Evolutionary conservation across 2,329 filamentous ascomycete genomes (phyloP).

Genomic region (Ascocoryne sarcoides): DNA sequence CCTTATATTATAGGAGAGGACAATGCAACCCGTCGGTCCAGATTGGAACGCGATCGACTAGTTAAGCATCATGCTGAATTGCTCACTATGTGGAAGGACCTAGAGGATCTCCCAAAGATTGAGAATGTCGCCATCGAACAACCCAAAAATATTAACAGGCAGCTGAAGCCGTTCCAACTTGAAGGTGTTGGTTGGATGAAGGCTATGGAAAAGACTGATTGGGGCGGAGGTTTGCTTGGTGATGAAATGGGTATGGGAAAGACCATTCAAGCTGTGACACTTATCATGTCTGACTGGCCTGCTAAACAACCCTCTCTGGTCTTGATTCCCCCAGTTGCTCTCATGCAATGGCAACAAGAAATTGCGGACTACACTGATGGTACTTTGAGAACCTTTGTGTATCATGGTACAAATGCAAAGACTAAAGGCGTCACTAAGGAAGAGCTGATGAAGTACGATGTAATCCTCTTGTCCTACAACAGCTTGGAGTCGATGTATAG

Average conservation of each 20-base stretch:
- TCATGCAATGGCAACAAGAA: conserved; percentile 91
- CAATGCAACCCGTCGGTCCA: conserved; percentile 29
- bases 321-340: conserved; percentile 81
- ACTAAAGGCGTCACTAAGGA: conserved; percentile 67
- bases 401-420: conserved; percentile 79
- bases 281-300: conserved; percentile 97
- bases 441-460: conserved; percentile 74
- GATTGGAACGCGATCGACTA: conserved; percentile 54
- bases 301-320: conserved; percentile 76
- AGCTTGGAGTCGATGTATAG: conserved; percentile 84
- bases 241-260: conserved; percentile 99
- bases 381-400: conserved; percentile 81
- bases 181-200: conserved; percentile 94
- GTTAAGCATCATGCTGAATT: conserved; percentile 72
- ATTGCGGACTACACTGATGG: conserved; percentile 77
- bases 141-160: conserved; percentile 68
- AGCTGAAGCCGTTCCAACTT: conserved; percentile 86
- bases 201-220: conserved; percentile 75
- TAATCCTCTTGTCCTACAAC: conserved; percentile 97
- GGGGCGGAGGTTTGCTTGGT: conserved; percentile 82
- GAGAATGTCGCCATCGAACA: conserved; percentile 56
- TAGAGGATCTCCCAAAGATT: conserved; percentile 61
- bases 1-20: no score
- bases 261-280: conserved; percentile 93
- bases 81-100: conserved; percentile 72